phyloP scores from a whole-genome alignment of 495 filamentous ascomycete genomes.

The Aspergillus campestris region DNA sequence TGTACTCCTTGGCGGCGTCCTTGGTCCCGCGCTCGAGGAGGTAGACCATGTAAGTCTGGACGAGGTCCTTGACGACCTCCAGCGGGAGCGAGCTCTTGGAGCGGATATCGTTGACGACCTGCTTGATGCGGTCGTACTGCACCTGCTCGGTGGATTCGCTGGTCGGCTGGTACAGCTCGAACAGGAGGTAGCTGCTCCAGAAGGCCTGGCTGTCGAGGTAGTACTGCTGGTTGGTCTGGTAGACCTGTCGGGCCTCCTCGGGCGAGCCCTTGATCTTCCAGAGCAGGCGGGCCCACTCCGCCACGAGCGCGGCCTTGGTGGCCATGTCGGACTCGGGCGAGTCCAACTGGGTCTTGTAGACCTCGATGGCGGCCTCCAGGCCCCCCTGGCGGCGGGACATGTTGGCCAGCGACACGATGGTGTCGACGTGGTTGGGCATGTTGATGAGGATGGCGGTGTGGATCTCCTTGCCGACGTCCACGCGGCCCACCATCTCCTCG shows the following conservation, averaged over 20 bases:
- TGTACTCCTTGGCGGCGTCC: constrained; percentile 76
- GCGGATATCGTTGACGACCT: constrained; percentile 71
- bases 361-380: constrained; percentile 76
- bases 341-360: constrained; percentile 76
- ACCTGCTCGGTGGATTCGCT: constrained; percentile 52
- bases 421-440: constrained; percentile 72
- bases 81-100: constrained; percentile 63
- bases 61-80: constrained; percentile 64
- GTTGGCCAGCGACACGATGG: constrained; percentile 83
- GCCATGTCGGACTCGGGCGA: constrained; percentile 61
- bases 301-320: constrained; percentile 78
- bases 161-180: constrained; percentile 85
- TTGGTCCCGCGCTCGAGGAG: constrained; percentile 78
- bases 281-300: constrained; percentile 80
- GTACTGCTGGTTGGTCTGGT: constrained; percentile 71
- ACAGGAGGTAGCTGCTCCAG: constrained; percentile 82
- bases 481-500: constrained; percentile 71
- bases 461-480: constrained; percentile 74
- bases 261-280: constrained; percentile 85
- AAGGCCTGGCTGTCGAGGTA: constrained; percentile 85
- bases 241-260: constrained; percentile 81
- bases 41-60: constrained; percentile 73
- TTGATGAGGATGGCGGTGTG: constrained; percentile 67
- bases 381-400: constrained; percentile 76
- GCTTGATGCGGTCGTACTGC: constrained; percentile 66